These are phyloP conservation scores for Penicillium manginii DNA, from an alignment of 495 filamentous ascomycete species.

Conservation along the genomic window DNA sequence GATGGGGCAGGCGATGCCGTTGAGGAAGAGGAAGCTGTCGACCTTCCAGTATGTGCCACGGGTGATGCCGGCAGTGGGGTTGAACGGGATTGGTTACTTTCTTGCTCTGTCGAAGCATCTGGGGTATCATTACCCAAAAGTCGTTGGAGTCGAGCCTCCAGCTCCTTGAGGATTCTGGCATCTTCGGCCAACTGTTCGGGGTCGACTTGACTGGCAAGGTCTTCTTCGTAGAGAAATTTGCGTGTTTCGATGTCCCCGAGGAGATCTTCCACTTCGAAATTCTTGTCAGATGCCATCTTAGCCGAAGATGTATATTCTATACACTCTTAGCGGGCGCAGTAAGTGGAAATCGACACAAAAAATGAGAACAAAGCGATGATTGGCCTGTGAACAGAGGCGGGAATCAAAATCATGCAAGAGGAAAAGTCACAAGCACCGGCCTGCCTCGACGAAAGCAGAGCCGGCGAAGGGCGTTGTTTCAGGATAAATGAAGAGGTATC, in stretches of 20 bases:
- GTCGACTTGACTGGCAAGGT: background rate
- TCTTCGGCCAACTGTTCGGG: background rate
- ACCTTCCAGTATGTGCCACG: background rate
- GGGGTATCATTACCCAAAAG: background rate
- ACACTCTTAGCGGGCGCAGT: background rate
- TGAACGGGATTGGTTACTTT: background rate
- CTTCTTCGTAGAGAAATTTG: conserved; percentile 1
- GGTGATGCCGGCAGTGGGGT: background rate
- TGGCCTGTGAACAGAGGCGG: background rate
- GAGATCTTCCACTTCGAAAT: background rate
- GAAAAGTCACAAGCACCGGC: no score
- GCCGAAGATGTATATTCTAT: background rate
- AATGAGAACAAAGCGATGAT: background rate
- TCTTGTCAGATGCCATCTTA: background rate
- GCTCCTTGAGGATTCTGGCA: background rate
- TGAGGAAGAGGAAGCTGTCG: background rate
- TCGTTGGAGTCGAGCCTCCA: background rate
- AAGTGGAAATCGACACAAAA: background rate
- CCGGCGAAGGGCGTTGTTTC: no score
- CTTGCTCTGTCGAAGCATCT: background rate
- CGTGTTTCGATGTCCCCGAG: conserved; percentile 1
- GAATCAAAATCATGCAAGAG: no score
- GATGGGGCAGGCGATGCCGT: background rate
- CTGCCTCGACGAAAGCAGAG: no score
- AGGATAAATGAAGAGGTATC: background rate